A percentile compares a stretch with the other conserved stretches of the same genome.
phyloP scores from a whole-genome alignment of 2,329 filamentous ascomycete genomes.

The Colletotrichum scovillei region DNA sequence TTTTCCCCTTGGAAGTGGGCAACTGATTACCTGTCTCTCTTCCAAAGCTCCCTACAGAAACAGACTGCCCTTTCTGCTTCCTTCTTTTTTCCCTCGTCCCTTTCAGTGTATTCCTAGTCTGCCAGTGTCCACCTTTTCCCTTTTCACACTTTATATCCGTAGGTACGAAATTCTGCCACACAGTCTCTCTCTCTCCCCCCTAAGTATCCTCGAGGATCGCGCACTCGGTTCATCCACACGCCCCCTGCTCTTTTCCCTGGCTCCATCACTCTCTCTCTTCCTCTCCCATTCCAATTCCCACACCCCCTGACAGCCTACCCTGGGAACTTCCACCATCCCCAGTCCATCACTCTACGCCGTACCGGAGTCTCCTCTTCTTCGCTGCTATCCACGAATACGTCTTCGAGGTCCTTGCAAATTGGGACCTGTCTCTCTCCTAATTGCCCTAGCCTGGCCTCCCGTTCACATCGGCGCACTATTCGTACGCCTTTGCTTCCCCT shows the following conservation, averaged over 20 bases:
- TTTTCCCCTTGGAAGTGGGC: too few relatives aligned
- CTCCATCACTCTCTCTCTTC: not conserved
- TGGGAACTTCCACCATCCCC: slow-evolving; percentile 6
- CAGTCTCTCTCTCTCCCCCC: too few relatives aligned
- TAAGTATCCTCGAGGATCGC: not conserved
- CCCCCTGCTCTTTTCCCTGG: slow-evolving; percentile 8
- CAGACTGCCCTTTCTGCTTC: not conserved
- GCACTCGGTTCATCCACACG: not conserved
- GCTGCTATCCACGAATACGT: not conserved
- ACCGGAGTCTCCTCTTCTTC: slow-evolving; percentile 11
- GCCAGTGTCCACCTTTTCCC: not conserved
- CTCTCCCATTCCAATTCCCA: not conserved
- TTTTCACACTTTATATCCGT: not conserved
- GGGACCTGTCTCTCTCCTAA: slow-evolving; percentile 10
- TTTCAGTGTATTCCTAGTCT: not conserved
- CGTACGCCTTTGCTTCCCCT: not conserved
- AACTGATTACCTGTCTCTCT: not conserved
- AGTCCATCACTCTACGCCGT: slow-evolving; percentile 23
- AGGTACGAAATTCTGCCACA: too few relatives aligned
- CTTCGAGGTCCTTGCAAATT: slow-evolving; percentile 1
- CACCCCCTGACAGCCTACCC: not conserved
- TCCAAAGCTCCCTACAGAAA: not conserved
- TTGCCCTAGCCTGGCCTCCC: slow-evolving; percentile 11
- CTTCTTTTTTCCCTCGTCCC: not conserved
- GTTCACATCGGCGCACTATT: slow-evolving; percentile 1